Evolutionary conservation across 768 basidiomycete species (phyloP), one percentile per base, ranked within the genome.

Genomic region (Cystobasidium tubakii): DNA sequence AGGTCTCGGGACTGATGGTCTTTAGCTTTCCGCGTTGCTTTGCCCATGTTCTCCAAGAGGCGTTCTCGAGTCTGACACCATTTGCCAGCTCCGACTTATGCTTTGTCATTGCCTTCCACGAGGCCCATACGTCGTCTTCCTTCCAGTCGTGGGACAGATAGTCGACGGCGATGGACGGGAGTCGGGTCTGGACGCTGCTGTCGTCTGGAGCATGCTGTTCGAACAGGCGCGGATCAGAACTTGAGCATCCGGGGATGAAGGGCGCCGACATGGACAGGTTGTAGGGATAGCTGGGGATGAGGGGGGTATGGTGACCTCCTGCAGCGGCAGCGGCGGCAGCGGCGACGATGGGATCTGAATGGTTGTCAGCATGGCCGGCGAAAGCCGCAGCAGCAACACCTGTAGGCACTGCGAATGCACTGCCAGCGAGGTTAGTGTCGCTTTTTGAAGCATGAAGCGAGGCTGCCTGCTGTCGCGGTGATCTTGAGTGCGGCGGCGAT

Each of bases 1-100:
- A 87, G 1, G 94, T 96, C 84, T 99, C 96, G 73, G 95, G 95
- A 29, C 88, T 90, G 80, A 99, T 85, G 0, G 95, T 99, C 84
- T 89, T 91, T 75, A 99, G 86, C 77, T 93, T 90, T 79, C 96
- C 96, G 75, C 95, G 85, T 86, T 97, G 94, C 83, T 98, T 97
- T 89, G 94, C 97, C 95, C 95, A 99, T 0, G 94, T 98, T 50
- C 95, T 84, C 95, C 95, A 99, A 75, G 90, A 91, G 10, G 96
- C 96, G 79, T 99, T 99, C 85, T 99, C 96, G 72, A 99, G 86
- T 62, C 95, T 85, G 62, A 89, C 85, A 60, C 95, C 95, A 81
- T 99, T 98, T 6, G 91, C 87, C 80, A 99, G 96, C 83, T 92
- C 95, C 81, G 95, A 90, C 87, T 98, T 99, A 85, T 93, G 92